phyloP scores from a whole-genome alignment of 768 basidiomycete genomes.

The Suillus hirtellus region DNA sequence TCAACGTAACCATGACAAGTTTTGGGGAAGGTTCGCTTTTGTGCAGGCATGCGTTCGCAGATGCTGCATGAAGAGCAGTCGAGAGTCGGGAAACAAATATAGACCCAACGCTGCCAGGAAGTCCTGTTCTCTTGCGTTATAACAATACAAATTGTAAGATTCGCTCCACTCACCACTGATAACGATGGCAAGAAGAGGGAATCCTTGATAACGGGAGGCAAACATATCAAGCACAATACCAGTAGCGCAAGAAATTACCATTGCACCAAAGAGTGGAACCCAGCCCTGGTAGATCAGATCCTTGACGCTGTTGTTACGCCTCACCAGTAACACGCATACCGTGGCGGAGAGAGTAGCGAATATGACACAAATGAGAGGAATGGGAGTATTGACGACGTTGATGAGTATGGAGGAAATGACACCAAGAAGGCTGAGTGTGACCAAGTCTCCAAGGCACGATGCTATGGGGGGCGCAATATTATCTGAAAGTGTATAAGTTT shows the following conservation, averaged over 20 bases:
- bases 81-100: slow-evolving; percentile 91
- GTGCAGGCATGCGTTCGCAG: slow-evolving; percentile 12
- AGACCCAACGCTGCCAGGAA: slow-evolving; percentile 88
- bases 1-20: slow-evolving; percentile 67
- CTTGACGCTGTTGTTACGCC: slow-evolving; percentile 66
- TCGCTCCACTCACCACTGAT: slow-evolving; percentile 65
- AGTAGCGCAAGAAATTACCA: slow-evolving; percentile 83
- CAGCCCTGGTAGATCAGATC: slow-evolving; percentile 83
- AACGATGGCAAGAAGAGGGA: slow-evolving; percentile 82
- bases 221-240: slow-evolving; percentile 92
- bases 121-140: slow-evolving; percentile 41
- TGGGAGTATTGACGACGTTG: slow-evolving; percentile 58
- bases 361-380: slow-evolving; percentile 58
- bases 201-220: slow-evolving; percentile 84
- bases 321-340: slow-evolving; percentile 54
- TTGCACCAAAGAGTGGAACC: slow-evolving; percentile 87
- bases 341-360: slow-evolving; percentile 50
- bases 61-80: slow-evolving; percentile 71
- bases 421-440: slow-evolving; percentile 87
- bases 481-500: slow-evolving; percentile 45
- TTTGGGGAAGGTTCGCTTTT: slow-evolving; percentile 38
- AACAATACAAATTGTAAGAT: background rate
- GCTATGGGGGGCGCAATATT: slow-evolving; percentile 97
- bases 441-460: slow-evolving; percentile 87
- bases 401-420: slow-evolving; percentile 71